These are phyloP conservation scores for Nothopassalora personata DNA, from an alignment of 2,329 filamentous ascomycete species.

Conservation along the genomic window DNA sequence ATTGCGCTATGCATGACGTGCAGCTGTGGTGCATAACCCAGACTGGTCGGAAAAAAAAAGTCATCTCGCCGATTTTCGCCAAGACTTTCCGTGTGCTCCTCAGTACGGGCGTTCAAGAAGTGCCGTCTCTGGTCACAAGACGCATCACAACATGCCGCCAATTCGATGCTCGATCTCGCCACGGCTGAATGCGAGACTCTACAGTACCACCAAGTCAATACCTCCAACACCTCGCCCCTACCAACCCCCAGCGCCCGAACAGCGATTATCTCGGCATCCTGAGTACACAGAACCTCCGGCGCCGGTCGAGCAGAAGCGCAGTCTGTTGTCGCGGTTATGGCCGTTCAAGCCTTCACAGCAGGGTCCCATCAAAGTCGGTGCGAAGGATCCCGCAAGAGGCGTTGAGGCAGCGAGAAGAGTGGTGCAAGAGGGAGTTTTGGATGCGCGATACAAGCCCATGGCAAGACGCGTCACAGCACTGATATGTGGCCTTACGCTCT, in stretches of 20 bases:
- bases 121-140: no score
- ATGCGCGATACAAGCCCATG: slow-evolving; percentile 24
- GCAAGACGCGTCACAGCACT: slow-evolving; percentile 17
- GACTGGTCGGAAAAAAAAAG: no score
- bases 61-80: no score
- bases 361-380: slow-evolving; percentile 6
- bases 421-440: slow-evolving; percentile 23
- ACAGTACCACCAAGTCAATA: not conserved
- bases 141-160: not conserved
- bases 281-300: not conserved
- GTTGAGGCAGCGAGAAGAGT: slow-evolving; percentile 19
- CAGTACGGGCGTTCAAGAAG: no score
- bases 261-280: slow-evolving; percentile 5
- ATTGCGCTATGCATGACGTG: no score
- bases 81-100: no score
- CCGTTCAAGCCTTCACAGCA: slow-evolving; percentile 1
- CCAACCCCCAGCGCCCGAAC: slow-evolving; percentile 1
- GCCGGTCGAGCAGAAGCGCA: not conserved
- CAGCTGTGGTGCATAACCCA: no score
- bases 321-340: slow-evolving; percentile 8
- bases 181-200: not conserved
- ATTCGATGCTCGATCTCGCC: not conserved
- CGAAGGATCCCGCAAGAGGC: slow-evolving; percentile 19
- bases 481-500: slow-evolving; percentile 25
- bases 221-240: slow-evolving; percentile 8